Conservation (phyloP, 306 rosid genomes). For the Fagus sylvatica region DNA sequence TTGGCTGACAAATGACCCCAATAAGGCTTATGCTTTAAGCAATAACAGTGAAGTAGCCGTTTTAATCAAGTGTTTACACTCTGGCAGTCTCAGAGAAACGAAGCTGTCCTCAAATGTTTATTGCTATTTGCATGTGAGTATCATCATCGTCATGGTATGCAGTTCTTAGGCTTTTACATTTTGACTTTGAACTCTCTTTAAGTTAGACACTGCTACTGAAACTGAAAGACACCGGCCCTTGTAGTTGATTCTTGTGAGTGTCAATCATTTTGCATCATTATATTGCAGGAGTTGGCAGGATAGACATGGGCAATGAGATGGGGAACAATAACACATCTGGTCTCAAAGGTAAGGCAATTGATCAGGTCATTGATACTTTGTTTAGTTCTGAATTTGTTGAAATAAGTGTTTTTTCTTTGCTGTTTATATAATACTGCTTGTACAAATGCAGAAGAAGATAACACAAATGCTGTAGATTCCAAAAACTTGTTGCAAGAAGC, state of each 20-base stretch:
- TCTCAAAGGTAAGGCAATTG: slow-evolving; percentile 55
- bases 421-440: background rate
- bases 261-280: slow-evolving; percentile 32
- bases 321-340: slow-evolving; percentile 68
- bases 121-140: slow-evolving; percentile 47
- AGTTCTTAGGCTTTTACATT: slow-evolving; percentile 28
- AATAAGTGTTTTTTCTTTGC: slow-evolving; percentile 1
- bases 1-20: slow-evolving; percentile 50
- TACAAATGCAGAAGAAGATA: slow-evolving; percentile 59
- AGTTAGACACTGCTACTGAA: slow-evolving; percentile 25
- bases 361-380: background rate
- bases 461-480: slow-evolving; percentile 37
- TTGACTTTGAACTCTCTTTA: slow-evolving; percentile 21
- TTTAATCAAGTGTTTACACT: slow-evolving; percentile 45
- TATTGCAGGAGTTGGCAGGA: slow-evolving; percentile 52
- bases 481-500: slow-evolving; percentile 27
- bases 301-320: slow-evolving; percentile 91
- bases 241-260: slow-evolving; percentile 12
- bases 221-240: slow-evolving; percentile 18
- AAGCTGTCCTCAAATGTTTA: slow-evolving; percentile 42
- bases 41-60: slow-evolving; percentile 28
- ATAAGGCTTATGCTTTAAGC: slow-evolving; percentile 46
- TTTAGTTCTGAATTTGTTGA: background rate
- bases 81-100: slow-evolving; percentile 46
- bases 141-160: slow-evolving; percentile 65